phyloP scores from a whole-genome alignment of 179 eudicot genomes.

The Beta macrorhiza region DNA sequence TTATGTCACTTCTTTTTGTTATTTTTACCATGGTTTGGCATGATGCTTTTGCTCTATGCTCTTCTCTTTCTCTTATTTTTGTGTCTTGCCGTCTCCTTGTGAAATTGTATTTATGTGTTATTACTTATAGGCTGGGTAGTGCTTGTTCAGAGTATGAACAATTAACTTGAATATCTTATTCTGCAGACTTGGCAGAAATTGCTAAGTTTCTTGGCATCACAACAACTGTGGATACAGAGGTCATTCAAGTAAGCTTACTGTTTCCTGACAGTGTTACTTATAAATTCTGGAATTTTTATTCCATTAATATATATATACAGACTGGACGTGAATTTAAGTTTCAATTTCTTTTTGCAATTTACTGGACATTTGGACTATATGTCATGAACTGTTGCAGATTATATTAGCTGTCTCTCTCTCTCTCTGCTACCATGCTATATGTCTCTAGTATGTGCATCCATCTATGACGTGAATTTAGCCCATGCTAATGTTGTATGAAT shows the following conservation, averaged over 20 bases:
- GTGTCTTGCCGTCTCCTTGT: background rate
- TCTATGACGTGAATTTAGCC: too few species aligned
- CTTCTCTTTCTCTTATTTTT: background rate
- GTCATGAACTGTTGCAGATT: too few species aligned
- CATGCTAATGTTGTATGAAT: too few species aligned
- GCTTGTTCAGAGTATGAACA: background rate
- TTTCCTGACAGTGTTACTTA: slow-evolving; percentile 5
- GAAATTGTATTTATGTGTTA: background rate
- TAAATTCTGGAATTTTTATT: background rate
- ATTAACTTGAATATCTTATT: slow-evolving; percentile 11
- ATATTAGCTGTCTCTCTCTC: too few species aligned
- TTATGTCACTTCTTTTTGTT: slow-evolving; percentile 1
- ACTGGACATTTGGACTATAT: too few species aligned
- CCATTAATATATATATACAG: too few species aligned
- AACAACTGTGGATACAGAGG: slow-evolving; percentile 74
- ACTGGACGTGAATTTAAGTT: too few species aligned
- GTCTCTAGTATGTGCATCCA: too few species aligned
- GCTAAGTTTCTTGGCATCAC: slow-evolving; percentile 96
- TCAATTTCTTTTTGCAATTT: too few species aligned
- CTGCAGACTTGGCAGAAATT: slow-evolving; percentile 90
- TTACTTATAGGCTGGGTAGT: background rate
- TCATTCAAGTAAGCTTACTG: slow-evolving; percentile 68
- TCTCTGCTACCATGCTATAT: too few species aligned
- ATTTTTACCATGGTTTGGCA: background rate
- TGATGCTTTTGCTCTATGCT: background rate